Evolutionary conservation across 1,139 yeast genomes (phyloP).

Genomic region (Diutina neorugosa): DNA sequence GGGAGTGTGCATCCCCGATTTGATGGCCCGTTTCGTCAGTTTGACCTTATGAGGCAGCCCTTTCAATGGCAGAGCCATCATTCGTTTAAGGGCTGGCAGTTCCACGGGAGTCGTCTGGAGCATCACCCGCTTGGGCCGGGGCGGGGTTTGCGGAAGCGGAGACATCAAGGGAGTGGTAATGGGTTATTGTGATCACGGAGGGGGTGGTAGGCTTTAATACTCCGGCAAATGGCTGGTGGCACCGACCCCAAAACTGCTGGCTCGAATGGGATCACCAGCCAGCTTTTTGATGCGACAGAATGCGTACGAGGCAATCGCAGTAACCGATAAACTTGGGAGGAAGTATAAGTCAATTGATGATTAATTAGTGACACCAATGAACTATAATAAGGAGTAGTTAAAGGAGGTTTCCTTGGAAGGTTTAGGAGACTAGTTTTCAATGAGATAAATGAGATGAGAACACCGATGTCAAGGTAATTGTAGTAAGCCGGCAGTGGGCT

Average conservation of each 20-base stretch:
- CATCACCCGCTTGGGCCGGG: neutral
- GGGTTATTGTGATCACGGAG: neutral
- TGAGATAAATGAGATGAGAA: too few species aligned
- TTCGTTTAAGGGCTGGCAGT: neutral
- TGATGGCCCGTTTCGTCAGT: neutral
- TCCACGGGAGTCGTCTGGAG: conserved; percentile 3
- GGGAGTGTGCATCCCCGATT: conserved; percentile 1
- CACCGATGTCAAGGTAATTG: too few species aligned
- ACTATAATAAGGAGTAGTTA: too few species aligned
- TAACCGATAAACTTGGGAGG: neutral
- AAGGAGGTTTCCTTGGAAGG: too few species aligned
- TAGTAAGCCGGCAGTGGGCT: too few species aligned
- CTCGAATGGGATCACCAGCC: neutral
- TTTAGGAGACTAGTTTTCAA: too few species aligned
- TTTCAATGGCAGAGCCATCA: neutral
- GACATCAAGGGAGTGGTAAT: neutral
- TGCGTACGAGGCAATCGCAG: neutral
- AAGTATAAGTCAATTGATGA: too few species aligned
- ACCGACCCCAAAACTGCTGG: neutral
- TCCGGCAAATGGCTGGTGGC: conserved; percentile 1
- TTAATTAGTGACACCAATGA: too few species aligned
- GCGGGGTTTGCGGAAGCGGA: neutral
- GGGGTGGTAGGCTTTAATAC: neutral
- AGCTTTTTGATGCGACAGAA: neutral
- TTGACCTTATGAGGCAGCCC: neutral